Base-by-base conservation (phyloP, 202 grass and related monocot genomes). In the Hordeum pubiflorum region DNA sequence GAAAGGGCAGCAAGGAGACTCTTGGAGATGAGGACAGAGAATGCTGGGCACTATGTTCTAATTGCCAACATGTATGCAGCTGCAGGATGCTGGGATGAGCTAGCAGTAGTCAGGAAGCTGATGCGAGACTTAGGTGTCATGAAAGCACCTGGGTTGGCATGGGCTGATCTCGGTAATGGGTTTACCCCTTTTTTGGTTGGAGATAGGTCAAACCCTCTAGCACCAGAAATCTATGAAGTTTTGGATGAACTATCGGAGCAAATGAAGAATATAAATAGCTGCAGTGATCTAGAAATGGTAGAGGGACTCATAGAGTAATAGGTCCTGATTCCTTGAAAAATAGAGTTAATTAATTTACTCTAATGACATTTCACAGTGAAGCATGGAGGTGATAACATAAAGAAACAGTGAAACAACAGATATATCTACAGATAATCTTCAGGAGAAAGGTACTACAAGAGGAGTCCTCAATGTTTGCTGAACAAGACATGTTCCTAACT, bases 11-110 rank as follows among this genome's bases (percentile, higher is more conserved):
- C 85, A 64, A 89, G 69, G 86, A 94, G 80, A 67, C 86, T 94
- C 31, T 71, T 91, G 43, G 80, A 91, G 27, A 91, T 91, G 89
- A 84, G 69, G 62, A 82, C 77, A 14, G 81, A 86, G 23, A 85
- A 89, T 67, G 57, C 77, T 40, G 82, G 89, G 9, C 89, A 94
- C 64, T 86, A 87, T 72, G 81, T 83, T 66, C 66, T 92, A 77
- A 71, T 91, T 86, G 82, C 82, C 40, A 90, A 90, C 75, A 82
- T 93, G 85, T 90, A 90, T 85, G 87, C 91, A 27, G 79, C 81
- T 69, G 84, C 87, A 61, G 75, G 85, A 58, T 93, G 84, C 75
- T 90, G 91, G 91, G 76, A 87, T 63, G 91, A 90, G 63, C 85
- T 93, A 73, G 87, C 81, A 32, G 82, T 26, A 58, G 81, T 85